phyloP scores from a whole-genome alignment of 1,284 basidiomycete genomes.

The Pseudozyma pruni region DNA sequence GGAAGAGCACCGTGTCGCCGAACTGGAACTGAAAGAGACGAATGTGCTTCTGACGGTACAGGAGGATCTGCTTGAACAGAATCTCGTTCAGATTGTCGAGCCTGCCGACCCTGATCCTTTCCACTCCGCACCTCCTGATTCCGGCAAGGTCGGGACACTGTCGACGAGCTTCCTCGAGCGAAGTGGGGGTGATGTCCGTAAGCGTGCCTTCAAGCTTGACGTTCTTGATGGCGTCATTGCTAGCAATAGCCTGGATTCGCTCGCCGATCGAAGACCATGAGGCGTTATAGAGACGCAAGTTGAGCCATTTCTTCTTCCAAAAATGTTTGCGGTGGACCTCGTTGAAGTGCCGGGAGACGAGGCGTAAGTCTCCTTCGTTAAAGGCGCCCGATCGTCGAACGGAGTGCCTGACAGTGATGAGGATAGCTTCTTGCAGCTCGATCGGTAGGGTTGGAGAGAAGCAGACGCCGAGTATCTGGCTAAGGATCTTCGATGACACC shows the following conservation, averaged over 20 bases:
- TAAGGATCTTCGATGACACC: neutral
- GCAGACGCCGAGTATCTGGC: neutral
- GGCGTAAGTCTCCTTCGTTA: constrained; percentile 3
- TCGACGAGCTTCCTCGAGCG: constrained; percentile 2
- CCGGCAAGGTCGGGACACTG: constrained; percentile 10
- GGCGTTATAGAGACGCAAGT: constrained; percentile 2
- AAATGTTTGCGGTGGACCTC: neutral
- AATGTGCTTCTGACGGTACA: constrained; percentile 1
- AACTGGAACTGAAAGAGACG: constrained; percentile 20
- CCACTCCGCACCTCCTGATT: neutral
- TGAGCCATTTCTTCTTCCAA: constrained; percentile 24
- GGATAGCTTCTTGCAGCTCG: constrained; percentile 5
- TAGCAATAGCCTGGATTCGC: constrained; percentile 3
- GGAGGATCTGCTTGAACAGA: constrained; percentile 17
- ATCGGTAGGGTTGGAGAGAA: neutral
- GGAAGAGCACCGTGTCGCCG: constrained; percentile 12
- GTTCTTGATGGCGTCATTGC: constrained; percentile 9
- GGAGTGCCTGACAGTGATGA: neutral
- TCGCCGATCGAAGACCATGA: constrained; percentile 7
- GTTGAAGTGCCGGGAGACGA: constrained; percentile 29
- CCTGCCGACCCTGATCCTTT: constrained; percentile 7
- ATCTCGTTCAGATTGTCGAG: constrained; percentile 25
- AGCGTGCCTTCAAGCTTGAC: constrained; percentile 14
- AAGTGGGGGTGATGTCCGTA: constrained; percentile 18
- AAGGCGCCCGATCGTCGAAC: neutral